These are phyloP conservation scores for Candida oleophila DNA, from an alignment of 805 yeast genomes.

Conservation along the genomic window DNA sequence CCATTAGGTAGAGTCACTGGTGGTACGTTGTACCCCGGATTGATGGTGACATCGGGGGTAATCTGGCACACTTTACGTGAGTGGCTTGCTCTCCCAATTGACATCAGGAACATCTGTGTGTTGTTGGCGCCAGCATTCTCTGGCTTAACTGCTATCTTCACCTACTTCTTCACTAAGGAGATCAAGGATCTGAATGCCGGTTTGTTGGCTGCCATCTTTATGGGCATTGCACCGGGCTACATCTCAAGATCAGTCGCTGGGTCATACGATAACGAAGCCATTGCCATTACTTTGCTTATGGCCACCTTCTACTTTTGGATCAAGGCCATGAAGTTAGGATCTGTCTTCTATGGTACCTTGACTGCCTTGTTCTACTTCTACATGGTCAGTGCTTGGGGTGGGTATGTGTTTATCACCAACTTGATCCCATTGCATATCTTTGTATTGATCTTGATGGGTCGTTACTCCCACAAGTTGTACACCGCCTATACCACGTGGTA, in stretches of 20 bases:
- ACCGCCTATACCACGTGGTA: conserved; percentile 97
- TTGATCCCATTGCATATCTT: conserved; percentile 95
- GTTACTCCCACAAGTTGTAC: conserved; percentile 79
- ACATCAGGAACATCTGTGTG: conserved; percentile 94
- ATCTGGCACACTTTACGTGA: conserved; percentile 72
- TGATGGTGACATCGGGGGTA: conserved; percentile 95
- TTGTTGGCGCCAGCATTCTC: conserved; percentile 95
- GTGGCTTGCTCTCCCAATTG: conserved; percentile 74
- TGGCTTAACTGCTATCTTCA: conserved; percentile 86
- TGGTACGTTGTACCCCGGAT: conserved; percentile 96
- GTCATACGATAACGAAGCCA: conserved; percentile 97
- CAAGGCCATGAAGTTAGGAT: conserved; percentile 87
- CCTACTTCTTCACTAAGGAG: conserved; percentile 84
- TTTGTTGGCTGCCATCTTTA: conserved; percentile 85
- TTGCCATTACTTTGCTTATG: conserved; percentile 94
- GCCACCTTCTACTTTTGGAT: conserved; percentile 95
- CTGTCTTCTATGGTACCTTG: conserved; percentile 76
- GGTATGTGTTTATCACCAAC: conserved; percentile 97
- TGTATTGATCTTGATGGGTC: conserved; percentile 88
- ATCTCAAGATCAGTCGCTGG: conserved; percentile 99
- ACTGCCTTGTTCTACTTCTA: conserved; percentile 91
- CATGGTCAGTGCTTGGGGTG: conserved; percentile 99
- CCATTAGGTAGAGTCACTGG: conserved; percentile 99
- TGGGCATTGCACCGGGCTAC: conserved; percentile 98
- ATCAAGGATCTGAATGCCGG: conserved; percentile 91